Conservation (phyloP, 2,329 filamentous ascomycete genomes). For the Didymella pinodella region DNA sequence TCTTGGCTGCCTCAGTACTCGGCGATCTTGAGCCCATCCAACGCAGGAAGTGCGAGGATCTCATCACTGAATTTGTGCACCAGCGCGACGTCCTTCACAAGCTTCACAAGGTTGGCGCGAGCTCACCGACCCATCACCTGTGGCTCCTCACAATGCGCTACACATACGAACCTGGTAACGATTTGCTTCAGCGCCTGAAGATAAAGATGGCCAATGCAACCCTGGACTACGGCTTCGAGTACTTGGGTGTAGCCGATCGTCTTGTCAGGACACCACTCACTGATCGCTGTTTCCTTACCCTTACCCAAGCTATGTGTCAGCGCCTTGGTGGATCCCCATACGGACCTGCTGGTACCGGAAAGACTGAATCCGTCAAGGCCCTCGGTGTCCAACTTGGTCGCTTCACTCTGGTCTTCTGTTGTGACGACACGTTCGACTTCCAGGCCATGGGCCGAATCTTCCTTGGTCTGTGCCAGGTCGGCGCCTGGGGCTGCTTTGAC, state of each 20-base stretch:
- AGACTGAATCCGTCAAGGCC: conserved; percentile 98
- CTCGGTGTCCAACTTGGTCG: conserved; percentile 94
- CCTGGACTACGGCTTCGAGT: conserved; percentile 97
- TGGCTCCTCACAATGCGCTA: conserved; percentile 99
- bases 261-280: conserved; percentile 96
- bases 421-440: conserved; percentile 99
- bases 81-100: conserved; percentile 94
- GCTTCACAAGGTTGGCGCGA: conserved; percentile 77
- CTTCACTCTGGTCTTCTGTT: conserved; percentile 99
- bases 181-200: conserved; percentile 80
- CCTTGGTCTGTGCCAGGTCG: conserved; percentile 97
- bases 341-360: conserved; percentile 95
- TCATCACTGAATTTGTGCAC: conserved; percentile 98
- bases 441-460: conserved; percentile 99
- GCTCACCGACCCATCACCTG: conserved; percentile 79
- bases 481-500: conserved; percentile 99
- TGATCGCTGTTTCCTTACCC: conserved; percentile 96
- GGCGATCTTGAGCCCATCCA: conserved; percentile 86
- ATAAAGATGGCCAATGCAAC: conserved; percentile 98
- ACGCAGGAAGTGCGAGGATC: conserved; percentile 95
- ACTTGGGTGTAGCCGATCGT: conserved; percentile 93
- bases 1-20: conserved; percentile 88
- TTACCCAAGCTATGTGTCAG: conserved; percentile 95
- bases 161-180: conserved; percentile 82
- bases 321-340: conserved; percentile 96